Evolutionary conservation across 352 stramenopile species (phyloP).

Genomic region (Globisporangium alternatum): DNA sequence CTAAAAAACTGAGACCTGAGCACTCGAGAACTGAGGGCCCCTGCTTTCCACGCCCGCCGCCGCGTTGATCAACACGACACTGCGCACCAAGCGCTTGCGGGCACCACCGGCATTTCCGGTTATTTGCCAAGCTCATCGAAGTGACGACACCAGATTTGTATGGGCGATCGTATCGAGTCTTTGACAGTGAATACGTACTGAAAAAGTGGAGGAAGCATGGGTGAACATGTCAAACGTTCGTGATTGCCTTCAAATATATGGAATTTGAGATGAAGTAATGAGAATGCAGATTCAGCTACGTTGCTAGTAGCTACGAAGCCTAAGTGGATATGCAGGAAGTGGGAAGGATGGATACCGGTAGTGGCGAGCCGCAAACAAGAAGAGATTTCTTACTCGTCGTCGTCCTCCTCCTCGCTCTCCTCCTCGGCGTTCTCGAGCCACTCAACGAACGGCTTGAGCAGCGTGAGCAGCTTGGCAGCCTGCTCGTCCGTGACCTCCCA

Average conservation of each 20-base stretch:
- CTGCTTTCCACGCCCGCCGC: too few species aligned
- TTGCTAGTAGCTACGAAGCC: neutral
- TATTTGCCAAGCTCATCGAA: too few species aligned
- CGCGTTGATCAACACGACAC: too few species aligned
- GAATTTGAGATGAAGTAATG: neutral
- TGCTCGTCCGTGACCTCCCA: slow-evolving; percentile 89
- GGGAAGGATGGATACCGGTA: too few species aligned
- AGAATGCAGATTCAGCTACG: neutral
- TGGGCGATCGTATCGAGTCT: too few species aligned
- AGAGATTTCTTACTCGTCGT: slow-evolving; percentile 37
- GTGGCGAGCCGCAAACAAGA: neutral
- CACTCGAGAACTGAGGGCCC: too few species aligned
- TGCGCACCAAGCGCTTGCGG: too few species aligned
- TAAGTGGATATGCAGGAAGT: neutral
- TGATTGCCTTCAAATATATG: neutral
- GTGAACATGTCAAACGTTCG: neutral
- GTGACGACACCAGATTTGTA: too few species aligned
- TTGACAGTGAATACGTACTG: too few species aligned
- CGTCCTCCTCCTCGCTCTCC: slow-evolving; percentile 78
- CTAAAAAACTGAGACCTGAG: too few species aligned
- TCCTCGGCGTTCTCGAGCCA: slow-evolving; percentile 97
- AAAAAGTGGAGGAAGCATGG: neutral
- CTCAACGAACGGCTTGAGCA: slow-evolving; percentile 94
- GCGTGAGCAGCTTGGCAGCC: slow-evolving; percentile 75
- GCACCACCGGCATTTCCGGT: too few species aligned